These are phyloP conservation scores for Polyplosphaeria fusca DNA, from an alignment of 495 filamentous ascomycete genomes.

Conservation along the genomic window DNA sequence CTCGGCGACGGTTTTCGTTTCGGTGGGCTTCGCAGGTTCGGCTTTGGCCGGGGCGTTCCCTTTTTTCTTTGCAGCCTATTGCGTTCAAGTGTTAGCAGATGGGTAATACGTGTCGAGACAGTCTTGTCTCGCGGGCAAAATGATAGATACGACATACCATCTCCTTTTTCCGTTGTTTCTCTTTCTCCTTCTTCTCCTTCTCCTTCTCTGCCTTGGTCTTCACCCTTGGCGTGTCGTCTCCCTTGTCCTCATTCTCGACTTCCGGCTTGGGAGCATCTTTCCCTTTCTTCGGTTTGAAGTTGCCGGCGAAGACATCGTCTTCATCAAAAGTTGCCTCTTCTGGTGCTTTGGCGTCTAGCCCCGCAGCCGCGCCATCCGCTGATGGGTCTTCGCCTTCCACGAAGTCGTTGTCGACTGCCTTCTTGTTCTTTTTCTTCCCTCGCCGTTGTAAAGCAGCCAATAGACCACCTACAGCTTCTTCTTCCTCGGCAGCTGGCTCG, in stretches of 20 bases:
- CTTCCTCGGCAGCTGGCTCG: constrained; percentile 49
- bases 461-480: constrained; percentile 64
- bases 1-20: constrained; percentile 40
- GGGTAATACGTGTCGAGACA: neutral
- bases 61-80: constrained; percentile 69
- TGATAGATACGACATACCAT: constrained; percentile 56
- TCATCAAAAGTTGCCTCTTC: constrained; percentile 83
- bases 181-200: constrained; percentile 87
- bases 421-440: constrained; percentile 88
- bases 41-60: constrained; percentile 41
- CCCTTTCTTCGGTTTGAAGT: constrained; percentile 58
- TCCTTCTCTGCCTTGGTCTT: constrained; percentile 97
- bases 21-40: constrained; percentile 44
- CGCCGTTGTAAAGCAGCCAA: constrained; percentile 87
- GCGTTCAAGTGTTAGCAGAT: neutral
- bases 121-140: no score
- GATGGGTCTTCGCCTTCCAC: constrained; percentile 61
- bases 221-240: constrained; percentile 61
- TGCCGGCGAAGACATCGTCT: constrained; percentile 65
- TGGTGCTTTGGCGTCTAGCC: constrained; percentile 67
- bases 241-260: constrained; percentile 44
- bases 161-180: constrained; percentile 92
- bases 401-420: constrained; percentile 71
- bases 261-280: constrained; percentile 44
- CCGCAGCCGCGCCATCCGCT: constrained; percentile 41